Evolutionary conservation across 2,329 filamentous ascomycete genomes (phyloP).

Genomic region (Pseudogymnoascus sp.): DNA sequence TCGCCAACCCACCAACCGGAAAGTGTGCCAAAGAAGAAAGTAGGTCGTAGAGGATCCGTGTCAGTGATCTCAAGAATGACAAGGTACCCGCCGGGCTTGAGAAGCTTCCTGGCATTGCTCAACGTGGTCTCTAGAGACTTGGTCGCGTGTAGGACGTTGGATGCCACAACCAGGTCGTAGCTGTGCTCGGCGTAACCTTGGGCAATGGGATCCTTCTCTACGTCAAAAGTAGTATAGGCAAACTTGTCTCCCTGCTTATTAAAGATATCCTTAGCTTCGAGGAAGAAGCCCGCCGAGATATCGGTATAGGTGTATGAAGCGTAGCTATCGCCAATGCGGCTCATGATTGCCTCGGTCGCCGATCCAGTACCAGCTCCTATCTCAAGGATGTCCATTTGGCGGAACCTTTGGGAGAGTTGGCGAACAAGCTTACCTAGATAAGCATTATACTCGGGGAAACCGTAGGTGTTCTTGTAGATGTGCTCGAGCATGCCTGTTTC

Average conservation of each 20-base stretch:
- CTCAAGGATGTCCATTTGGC: constrained; percentile 39
- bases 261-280: constrained; percentile 26
- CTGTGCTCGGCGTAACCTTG: constrained; percentile 26
- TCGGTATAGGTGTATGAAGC: constrained; percentile 40
- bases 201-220: constrained; percentile 18
- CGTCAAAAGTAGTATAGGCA: constrained; percentile 28
- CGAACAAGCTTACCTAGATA: constrained; percentile 71
- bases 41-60: constrained; percentile 21
- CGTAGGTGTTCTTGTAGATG: constrained; percentile 43
- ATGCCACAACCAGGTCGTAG: constrained; percentile 33
- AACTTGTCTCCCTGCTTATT: constrained; percentile 15
- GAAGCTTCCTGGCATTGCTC: constrained; percentile 20
- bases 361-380: constrained; percentile 36
- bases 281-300: constrained; percentile 36
- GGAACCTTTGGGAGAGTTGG: constrained; percentile 23
- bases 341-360: constrained; percentile 32
- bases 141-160: constrained; percentile 33
- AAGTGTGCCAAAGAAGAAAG: constrained; percentile 26
- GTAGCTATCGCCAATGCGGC: constrained; percentile 26
- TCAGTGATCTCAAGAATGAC: constrained; percentile 22
- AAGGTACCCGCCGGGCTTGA: constrained; percentile 22
- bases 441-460: constrained; percentile 78
- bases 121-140: constrained; percentile 18
- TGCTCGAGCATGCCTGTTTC: constrained; percentile 10
- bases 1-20: constrained; percentile 28